Conservation (phyloP, 1,139 yeast genomes). For the Lodderomyces jiufengensis region DNA sequence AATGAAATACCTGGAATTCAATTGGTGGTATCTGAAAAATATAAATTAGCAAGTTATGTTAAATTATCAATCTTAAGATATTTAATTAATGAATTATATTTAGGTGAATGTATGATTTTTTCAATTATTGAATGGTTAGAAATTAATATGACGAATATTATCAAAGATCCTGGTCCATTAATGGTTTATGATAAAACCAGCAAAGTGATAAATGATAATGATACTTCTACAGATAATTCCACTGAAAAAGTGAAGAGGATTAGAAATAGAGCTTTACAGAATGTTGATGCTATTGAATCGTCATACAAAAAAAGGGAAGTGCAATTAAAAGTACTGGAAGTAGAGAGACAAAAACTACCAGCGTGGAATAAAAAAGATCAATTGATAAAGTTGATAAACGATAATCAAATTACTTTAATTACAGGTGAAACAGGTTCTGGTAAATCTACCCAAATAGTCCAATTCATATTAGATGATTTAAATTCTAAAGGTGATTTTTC, state of each 20-base stretch:
- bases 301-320: conserved; percentile 17
- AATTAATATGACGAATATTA: conserved; percentile 52
- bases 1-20: conserved; percentile 59
- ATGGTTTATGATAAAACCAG: conserved; percentile 20
- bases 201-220: not conserved
- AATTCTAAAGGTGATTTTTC: conserved; percentile 40
- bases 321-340: conserved; percentile 14
- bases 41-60: conserved; percentile 68
- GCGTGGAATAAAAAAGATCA: conserved; percentile 72
- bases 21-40: conserved; percentile 44
- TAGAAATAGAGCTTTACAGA: conserved; percentile 6
- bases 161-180: conserved; percentile 73
- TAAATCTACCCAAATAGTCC: conserved; percentile 89
- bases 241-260: not conserved
- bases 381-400: conserved; percentile 52
- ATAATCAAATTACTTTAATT: conserved; percentile 65
- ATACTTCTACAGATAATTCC: not conserved
- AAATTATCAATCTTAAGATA: conserved; percentile 59
- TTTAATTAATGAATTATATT: conserved; percentile 39
- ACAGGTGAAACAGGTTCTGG: conserved; percentile 99
- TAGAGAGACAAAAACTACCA: conserved; percentile 58
- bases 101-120: conserved; percentile 70
- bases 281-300: conserved; percentile 20
- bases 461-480: conserved; percentile 73
- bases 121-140: conserved; percentile 73